Base-by-base conservation (phyloP, 2,329 filamentous ascomycete species). In the Pseudogymnoascus sp. region DNA sequence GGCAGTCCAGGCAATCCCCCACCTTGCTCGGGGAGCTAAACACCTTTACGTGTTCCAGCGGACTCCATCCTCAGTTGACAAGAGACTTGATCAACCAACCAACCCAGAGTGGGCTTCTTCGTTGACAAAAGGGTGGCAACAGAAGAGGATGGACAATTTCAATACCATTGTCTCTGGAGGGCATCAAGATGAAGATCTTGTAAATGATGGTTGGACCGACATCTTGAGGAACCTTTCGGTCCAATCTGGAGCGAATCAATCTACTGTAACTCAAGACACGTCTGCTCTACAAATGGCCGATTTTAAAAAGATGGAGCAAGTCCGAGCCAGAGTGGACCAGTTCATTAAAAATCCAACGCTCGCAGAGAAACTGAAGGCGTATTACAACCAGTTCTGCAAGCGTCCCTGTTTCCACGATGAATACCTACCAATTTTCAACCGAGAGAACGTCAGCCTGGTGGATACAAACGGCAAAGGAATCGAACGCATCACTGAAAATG, bases 61-160 rank as follows among this genome's bases (percentile, higher is more conserved):
- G 3, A 84, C 81, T 2, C 81, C 80, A 4, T 73, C 75, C 1
- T 69, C 58, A 0, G 72, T 80, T 2, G 72, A 72, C 15, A 65
- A 66, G 21, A 74, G 77, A 7, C 72, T 67, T 8, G 72, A 79
- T 59, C 65, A 68, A 8, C 60, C 68, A 1, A 81, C 76, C 0
- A 75, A 81, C 44, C 70, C 70, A 0, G 70, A 72, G 7, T 72
- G 75, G 59, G 31, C 59, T 13, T 58, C 63, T 63, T 40, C 64
- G 60, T 15, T 64, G 5, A 63, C 68, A 7, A 66, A 69, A 1
- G 81, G 81, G 5, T 85, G 82, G 83, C 78, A 81, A 64, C 64
- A 66, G 10, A 71, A 74, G 41, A 75, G 81, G 11, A 71, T 73
- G 63, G 60, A 70, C 17, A 84, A 82, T 67, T 76, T 78, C 61